Conservation (phyloP, 768 basidiomycete genomes). For the Aureoboletus auriporus region DNA sequence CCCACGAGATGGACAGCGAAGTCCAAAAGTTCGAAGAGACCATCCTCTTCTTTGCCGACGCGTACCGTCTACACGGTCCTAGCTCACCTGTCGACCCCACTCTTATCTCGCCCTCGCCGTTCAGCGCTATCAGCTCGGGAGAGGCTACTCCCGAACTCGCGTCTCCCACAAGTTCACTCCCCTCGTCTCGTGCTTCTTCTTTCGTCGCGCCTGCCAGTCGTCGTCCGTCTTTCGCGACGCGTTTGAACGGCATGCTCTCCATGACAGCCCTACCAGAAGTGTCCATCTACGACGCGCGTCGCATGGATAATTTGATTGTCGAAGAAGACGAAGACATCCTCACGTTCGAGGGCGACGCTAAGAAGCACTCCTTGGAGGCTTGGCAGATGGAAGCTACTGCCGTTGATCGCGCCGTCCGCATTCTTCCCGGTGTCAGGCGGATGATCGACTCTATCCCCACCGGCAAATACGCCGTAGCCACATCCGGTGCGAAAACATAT, state of each 20-base stretch:
- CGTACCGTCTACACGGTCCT: slow-evolving; percentile 43
- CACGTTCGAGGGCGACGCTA: slow-evolving; percentile 21
- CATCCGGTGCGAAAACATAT: slow-evolving; percentile 70
- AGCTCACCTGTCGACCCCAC: slow-evolving; percentile 30
- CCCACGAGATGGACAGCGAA: slow-evolving; percentile 53
- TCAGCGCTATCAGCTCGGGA: slow-evolving; percentile 28
- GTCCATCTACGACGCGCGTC: slow-evolving; percentile 18
- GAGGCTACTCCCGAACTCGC: slow-evolving; percentile 40
- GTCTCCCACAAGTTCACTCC: slow-evolving; percentile 35
- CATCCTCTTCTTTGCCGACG: slow-evolving; percentile 66
- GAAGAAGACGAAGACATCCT: slow-evolving; percentile 33
- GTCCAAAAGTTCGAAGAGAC: slow-evolving; percentile 60
- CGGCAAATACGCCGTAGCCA: slow-evolving; percentile 69
- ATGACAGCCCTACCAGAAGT: slow-evolving; percentile 34
- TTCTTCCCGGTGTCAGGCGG: slow-evolving; percentile 64
- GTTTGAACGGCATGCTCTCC: slow-evolving; percentile 37
- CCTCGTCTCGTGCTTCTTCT: slow-evolving; percentile 43
- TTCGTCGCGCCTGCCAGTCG: slow-evolving; percentile 33
- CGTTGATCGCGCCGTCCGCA: slow-evolving; percentile 62
- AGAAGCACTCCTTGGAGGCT: slow-evolving; percentile 37
- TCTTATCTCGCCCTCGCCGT: background rate
- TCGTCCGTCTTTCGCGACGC: slow-evolving; percentile 45
- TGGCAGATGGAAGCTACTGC: slow-evolving; percentile 54
- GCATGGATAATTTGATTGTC: slow-evolving; percentile 27
- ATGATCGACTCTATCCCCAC: slow-evolving; percentile 64